Conservation (phyloP, 768 basidiomycete species). For the Gymnopilus dilepis region DNA sequence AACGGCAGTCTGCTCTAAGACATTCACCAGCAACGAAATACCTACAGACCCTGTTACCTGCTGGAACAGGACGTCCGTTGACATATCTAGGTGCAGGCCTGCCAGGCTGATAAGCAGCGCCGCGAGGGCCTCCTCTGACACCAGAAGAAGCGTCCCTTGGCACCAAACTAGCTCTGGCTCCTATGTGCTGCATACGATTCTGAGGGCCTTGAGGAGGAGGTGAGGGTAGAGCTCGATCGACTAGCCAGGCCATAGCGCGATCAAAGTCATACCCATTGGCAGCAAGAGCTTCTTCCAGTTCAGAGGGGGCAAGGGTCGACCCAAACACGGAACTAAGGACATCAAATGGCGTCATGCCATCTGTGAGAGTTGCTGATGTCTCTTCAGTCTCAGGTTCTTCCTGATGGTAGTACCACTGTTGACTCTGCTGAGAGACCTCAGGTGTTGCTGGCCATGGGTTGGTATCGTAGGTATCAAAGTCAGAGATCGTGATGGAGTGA, state of each 20-base stretch:
- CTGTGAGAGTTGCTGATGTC: conserved; percentile 68
- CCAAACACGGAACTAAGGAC: conserved; percentile 95
- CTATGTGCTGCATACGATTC: conserved; percentile 63
- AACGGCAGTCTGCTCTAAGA: conserved; percentile 93
- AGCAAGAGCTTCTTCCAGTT: conserved; percentile 91
- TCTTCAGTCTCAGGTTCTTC: conserved; percentile 38
- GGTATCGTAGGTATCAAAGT: conserved; percentile 56
- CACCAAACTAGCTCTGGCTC: conserved; percentile 70
- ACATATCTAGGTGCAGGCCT: conserved; percentile 46
- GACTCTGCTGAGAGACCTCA: conserved; percentile 1
- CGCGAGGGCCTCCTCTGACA: conserved; percentile 44
- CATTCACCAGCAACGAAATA: conserved; percentile 98
- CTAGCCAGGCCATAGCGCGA: conserved; percentile 91
- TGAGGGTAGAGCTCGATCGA: conserved; percentile 68
- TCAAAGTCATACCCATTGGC: conserved; percentile 95
- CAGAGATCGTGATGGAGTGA: conserved; percentile 66
- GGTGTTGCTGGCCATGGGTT: conserved; percentile 33
- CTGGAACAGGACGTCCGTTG: conserved; percentile 61
- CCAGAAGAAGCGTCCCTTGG: conserved; percentile 51
- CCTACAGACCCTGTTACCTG: conserved; percentile 86
- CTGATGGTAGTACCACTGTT: conserved; percentile 7
- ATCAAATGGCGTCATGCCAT: conserved; percentile 98
- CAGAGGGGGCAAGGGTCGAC: conserved; percentile 84
- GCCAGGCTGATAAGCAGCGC: conserved; percentile 39
- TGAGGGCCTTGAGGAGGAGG: conserved; percentile 49